Evolutionary conservation across 1,284 basidiomycete genomes (phyloP), one percentile per base, ranked within the genome.

Genomic region (Porogramme epimiltina): DNA sequence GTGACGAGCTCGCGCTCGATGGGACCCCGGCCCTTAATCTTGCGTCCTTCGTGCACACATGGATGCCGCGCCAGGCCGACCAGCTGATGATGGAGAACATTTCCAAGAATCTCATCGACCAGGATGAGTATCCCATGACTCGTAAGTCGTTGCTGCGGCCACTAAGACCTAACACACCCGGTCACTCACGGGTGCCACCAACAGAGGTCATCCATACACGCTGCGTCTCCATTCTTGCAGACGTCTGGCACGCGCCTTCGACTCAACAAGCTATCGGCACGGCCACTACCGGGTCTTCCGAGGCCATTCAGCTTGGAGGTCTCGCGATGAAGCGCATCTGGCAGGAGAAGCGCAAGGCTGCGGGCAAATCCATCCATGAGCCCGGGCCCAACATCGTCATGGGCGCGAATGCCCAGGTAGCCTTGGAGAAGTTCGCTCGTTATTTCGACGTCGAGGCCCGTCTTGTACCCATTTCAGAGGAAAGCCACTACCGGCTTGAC

Each of bases 241-340:
- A 93, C 64, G 75, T 98, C 43, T 98, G 95, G 95, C 84, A 98
- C 65, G 93, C 91, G 0, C 90, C 90, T 10, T 81, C 83, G 31
- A 71, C 79, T 6, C 78, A 84, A 52, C 74, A 87, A 49, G 90
- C 92, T 0, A 84, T 95, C 49, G 93, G 93, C 6, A 96, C 95
- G 0, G 94, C 95, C 0, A 97, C 95, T 2, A 96, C 95, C 1
- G 95, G 95, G 6, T 94, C 91, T 0, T 95, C 87, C 2, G 94
- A 97, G 71, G 95, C 93, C 2, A 93, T 95, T 63, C 92, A 95
- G 72, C 87, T 97, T 6, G 95, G 93, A 16, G 95, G 94, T 40
- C 81, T 98, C 19, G 93, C 95, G 16, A 91, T 98, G 85, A 98
- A 98, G 76, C 90, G 89, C 64, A 80, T 87, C 43, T 98, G 95